Evolutionary conservation across 352 stramenopile species (phyloP), one percentile per base, ranked within the genome.

Genomic region (Peronospora destructor): DNA sequence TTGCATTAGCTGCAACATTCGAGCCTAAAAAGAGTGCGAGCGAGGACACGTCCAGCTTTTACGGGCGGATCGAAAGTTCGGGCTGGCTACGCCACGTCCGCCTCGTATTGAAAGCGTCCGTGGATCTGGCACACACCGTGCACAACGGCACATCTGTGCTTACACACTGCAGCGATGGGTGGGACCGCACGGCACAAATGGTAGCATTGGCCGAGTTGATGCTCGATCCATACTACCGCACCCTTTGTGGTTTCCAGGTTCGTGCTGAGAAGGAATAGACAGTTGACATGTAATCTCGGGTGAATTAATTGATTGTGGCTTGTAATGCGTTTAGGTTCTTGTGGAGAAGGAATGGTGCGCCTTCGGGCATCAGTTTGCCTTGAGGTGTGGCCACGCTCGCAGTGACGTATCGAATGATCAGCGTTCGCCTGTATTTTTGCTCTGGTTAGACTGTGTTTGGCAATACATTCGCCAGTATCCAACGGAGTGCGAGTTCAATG

Each of bases 261-360:
- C 67, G 98, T 6, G 79, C 99, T n/a, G 94, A 99, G 11, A 35
- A 43, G 12, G 10, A 43, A 39, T 29, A 16, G 40, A 2, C 25
- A 45, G 2, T 46, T 23, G 9, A 6, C 10, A 48, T 28, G 41
- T 11, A 28, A 16, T 14, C n/a, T 34, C 32, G 23, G 38, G 37
- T 9, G 8, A 29, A 28, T 11, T 34, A 16, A 40, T 39, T 35
- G 10, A 35, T 25, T 38, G 11, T 47, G 6, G 13, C 19, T 45
- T 45, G 30, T 44, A 1, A 16, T 47, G 0, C 16, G 29, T 8
- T 6, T 26, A 89, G 41, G 56, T 72, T 12, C 73, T 99, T 8
- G 84, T 99, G 12, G 95, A 99, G 74, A 99, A 99, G 61, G 97
- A 99, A 46, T 99, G 97, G 90, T 96, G 96, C 63, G 85, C 75